These are phyloP conservation scores for Vigna hirtella DNA, from an alignment of 306 rosid species.

Conservation along the genomic window DNA sequence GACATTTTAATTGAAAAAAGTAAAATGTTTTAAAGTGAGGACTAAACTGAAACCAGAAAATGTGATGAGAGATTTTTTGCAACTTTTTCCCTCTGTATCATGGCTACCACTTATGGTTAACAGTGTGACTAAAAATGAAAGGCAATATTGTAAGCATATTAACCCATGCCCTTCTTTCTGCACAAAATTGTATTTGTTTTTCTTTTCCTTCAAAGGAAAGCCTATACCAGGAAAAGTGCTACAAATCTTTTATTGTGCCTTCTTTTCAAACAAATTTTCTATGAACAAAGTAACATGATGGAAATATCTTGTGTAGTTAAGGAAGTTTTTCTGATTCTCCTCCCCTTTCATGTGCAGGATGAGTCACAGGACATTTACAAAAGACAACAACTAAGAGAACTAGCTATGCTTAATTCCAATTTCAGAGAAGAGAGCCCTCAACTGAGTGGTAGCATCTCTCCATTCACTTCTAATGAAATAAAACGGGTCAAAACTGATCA, in stretches of 20 bases:
- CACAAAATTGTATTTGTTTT: neutral
- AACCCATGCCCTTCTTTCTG: neutral
- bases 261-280: slow-evolving; percentile 21
- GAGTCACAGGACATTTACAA: slow-evolving; percentile 80
- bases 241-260: neutral
- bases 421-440: slow-evolving; percentile 70
- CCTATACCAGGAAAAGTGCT: neutral
- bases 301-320: neutral
- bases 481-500: slow-evolving; percentile 80
- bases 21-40: neutral
- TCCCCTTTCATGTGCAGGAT: slow-evolving; percentile 58
- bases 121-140: neutral
- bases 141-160: slow-evolving; percentile 6
- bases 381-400: slow-evolving; percentile 71
- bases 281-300: neutral
- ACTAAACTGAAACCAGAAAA: neutral
- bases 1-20: neutral
- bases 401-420: slow-evolving; percentile 63
- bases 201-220: neutral
- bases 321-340: neutral
- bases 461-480: slow-evolving; percentile 76
- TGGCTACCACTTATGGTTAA: neutral
- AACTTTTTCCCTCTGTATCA: neutral
- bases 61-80: neutral
- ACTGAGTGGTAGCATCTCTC: slow-evolving; percentile 66